Base-by-base conservation (phyloP, 169 alveolate species). In the Plasmodium coatneyi region DNA sequence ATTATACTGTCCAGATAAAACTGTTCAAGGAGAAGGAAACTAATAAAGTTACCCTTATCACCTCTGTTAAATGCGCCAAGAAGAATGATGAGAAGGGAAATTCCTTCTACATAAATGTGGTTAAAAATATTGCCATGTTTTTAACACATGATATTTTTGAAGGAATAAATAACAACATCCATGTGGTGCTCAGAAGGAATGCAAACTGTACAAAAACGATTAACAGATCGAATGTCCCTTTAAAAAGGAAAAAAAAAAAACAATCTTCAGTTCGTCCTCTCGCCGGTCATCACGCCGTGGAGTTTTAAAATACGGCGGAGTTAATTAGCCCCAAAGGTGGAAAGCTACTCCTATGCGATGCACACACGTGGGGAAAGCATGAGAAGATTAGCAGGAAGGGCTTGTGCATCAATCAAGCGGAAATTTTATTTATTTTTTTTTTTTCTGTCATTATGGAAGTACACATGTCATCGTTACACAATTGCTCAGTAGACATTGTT, bases 121-220 rank as follows among this genome's bases (percentile, higher is more conserved):
- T 91, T 36, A 71, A 91, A 54, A 91, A 43, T 71, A 82, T 91
- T 71, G 91, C 95, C 49, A 49, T 39, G 82, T 72, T 71, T 80
- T 39, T 91, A 80, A 54, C 95, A 5, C 81, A 91, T 91, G 84
- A 81, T 25, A 56, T 91, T 9, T 80, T 80, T 78, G 54, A 91
- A 22, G 95, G 92, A 81, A 91, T 91, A 28, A 70, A 91, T 81
- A 81, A 91, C 43, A 91, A 81, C 32, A 80, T 91, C 19, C 41
- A 91, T 6, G 39, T 91, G 39, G 46, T 80, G 14, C 49, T 81
- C 76, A 91, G 60, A 82, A 80, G 95, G 74, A 82, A 82, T 71
- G n/a, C 28, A 30, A 80, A 32, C 25, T 34, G 39, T 70, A 14
- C 30, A 9, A 60, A 70, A 71, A 56, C 39, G 1, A 91, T 81